phyloP scores from a whole-genome alignment of 257 asterid species.

The Datura wrightii region DNA sequence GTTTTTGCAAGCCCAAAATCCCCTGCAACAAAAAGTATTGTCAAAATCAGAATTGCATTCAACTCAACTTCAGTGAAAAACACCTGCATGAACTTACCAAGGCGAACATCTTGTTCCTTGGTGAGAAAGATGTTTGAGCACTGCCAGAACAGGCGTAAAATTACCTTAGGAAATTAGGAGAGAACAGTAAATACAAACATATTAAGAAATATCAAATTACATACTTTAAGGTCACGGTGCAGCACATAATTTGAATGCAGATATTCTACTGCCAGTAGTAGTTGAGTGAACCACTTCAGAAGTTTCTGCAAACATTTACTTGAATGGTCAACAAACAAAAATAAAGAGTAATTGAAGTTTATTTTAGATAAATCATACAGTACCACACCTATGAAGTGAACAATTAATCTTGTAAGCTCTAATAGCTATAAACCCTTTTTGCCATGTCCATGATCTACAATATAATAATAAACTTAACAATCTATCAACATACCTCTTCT shows the following conservation, averaged over 20 bases:
- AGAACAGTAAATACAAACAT: conserved; percentile 32
- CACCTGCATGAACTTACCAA: conserved; percentile 59
- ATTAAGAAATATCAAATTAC: conserved; percentile 28
- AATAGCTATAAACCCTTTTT: not conserved
- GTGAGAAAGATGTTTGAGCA: conserved; percentile 99
- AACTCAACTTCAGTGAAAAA: conserved; percentile 33
- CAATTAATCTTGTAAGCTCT: not conserved
- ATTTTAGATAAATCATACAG: not conserved
- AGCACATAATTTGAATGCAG: conserved; percentile 92
- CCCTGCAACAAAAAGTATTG: conserved; percentile 56
- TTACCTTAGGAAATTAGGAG: conserved; percentile 36
- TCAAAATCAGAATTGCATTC: conserved; percentile 5
- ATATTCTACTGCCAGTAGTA: conserved; percentile 91
- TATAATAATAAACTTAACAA: not conserved
- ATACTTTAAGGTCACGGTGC: conserved; percentile 96
- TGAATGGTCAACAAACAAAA: conserved; percentile 30
- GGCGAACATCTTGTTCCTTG: conserved; percentile 93
- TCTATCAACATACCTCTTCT: conserved; percentile 69
- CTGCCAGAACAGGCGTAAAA: conserved; percentile 52
- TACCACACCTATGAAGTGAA: conserved; percentile 2
- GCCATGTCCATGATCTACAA: not conserved
- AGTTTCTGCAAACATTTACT: conserved; percentile 69
- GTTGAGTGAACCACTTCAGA: conserved; percentile 94
- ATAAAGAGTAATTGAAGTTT: not conserved
- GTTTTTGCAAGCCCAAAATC: conserved; percentile 99